Base-by-base conservation (phyloP, 2,329 filamentous ascomycete genomes). In the Colletotrichum cereale region DNA sequence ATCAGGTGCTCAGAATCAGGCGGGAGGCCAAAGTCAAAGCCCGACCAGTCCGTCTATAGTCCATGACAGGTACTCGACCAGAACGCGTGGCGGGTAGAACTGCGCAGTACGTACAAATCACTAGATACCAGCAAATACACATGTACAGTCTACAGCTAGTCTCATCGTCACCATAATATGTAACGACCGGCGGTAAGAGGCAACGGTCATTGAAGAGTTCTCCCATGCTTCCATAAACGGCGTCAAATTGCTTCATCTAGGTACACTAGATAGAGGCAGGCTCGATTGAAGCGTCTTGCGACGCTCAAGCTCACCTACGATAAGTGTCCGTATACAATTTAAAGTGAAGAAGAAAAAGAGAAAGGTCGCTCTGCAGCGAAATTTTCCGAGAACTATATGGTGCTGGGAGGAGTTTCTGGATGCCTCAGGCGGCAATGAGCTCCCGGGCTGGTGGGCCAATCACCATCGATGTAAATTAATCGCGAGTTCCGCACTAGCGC, bases 101-200 rank as follows among this genome's bases (percentile, higher is more conserved):
- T 16, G n/a, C 36, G 16, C 3, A 21, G 47, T 16, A 26, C 38
- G 29, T 47, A 14, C 3, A 26, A 16, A 29, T 31, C 48, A 64
- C 6, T 7, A 57, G 29, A 50, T 26, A 53, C 31, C 24, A 38
- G 53, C 31, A 53, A 55, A 58, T 64, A 8, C 29, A 48, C 5
- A 50, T 40, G 5, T 60, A 36, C 14, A 42, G n/a, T 64, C 40
- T 57, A 29, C 34, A 26, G 26, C 42, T 16, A 55, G 7, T 38
- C 10, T n/a, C 12, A 16, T 71, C 48, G n/a, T 62, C 26, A 72
- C 44, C 50, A 67, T 57, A 24, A 53, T 60, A 89, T 92, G 90
- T 92, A 84, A 90, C 90, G 86, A 89, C 89, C 89, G 90, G 88
- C 90, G 90, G 90, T 92, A 92, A 92, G 90, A 90, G 87, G 87